A percentile compares a stretch with the other conserved stretches of the same genome.
phyloP scores from a whole-genome alignment of 192 early-diverging fungal species.

The Podochytrium sp. region DNA sequence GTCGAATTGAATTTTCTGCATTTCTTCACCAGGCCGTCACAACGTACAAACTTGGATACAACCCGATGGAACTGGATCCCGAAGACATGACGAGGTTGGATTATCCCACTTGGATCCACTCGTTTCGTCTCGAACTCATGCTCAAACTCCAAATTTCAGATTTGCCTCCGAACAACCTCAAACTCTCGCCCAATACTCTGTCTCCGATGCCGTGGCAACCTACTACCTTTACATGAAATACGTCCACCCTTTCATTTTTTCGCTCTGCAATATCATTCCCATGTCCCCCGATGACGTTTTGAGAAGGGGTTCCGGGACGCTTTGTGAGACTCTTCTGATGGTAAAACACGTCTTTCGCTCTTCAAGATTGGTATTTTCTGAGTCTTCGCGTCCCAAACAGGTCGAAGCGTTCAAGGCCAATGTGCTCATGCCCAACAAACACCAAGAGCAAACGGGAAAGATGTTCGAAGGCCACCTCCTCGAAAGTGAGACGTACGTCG shows the following conservation, averaged over 20 bases:
- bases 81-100: conserved; percentile 92
- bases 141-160: conserved; percentile 40
- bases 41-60: conserved; percentile 93
- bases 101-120: background rate
- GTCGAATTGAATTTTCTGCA: background rate
- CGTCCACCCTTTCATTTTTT: conserved; percentile 98
- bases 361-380: background rate
- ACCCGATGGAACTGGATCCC: conserved; percentile 97
- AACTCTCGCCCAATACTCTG: conserved; percentile 94
- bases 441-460: conserved; percentile 76
- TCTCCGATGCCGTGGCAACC: conserved; percentile 98
- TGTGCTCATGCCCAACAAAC: conserved; percentile 98
- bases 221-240: conserved; percentile 99
- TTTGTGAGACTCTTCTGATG: conserved; percentile 97
- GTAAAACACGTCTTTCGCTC: conserved; percentile 46
- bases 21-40: conserved; percentile 77
- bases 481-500: conserved; percentile 96
- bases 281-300: conserved; percentile 96
- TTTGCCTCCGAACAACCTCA: conserved; percentile 92
- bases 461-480: conserved; percentile 88
- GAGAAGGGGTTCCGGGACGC: conserved; percentile 92
- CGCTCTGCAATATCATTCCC: conserved; percentile 99
- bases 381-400: conserved; percentile 40
- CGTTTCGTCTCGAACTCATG: conserved; percentile 3
- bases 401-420: conserved; percentile 85